Conservation (phyloP, 1,139 yeast species). For the Candida sp. region DNA sequence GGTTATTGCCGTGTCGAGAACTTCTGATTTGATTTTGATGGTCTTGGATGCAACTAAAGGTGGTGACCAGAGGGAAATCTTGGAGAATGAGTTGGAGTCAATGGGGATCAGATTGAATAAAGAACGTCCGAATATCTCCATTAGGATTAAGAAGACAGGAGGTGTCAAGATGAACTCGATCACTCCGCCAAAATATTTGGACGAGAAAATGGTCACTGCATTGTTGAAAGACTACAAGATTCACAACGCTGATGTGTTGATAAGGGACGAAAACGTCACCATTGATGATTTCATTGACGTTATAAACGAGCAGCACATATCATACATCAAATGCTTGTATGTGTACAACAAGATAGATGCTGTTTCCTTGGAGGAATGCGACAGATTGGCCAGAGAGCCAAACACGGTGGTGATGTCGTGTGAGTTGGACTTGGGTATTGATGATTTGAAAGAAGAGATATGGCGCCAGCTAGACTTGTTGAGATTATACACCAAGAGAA, state of each 20-base stretch:
- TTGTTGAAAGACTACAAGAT: constrained; percentile 86
- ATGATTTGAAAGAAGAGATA: constrained; percentile 88
- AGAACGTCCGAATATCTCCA: constrained; percentile 78
- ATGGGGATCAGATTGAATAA: constrained; percentile 93
- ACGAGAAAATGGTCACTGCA: constrained; percentile 79
- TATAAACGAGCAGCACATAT: constrained; percentile 84
- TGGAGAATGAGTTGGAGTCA: constrained; percentile 89
- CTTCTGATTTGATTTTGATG: constrained; percentile 93
- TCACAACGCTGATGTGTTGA: constrained; percentile 91
- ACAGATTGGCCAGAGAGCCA: constrained; percentile 89
- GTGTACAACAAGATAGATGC: constrained; percentile 97
- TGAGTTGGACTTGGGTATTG: constrained; percentile 82
- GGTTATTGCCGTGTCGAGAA: constrained; percentile 94
- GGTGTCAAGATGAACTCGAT: constrained; percentile 87
- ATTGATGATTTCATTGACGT: constrained; percentile 95
- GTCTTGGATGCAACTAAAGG: constrained; percentile 96
- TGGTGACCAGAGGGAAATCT: constrained; percentile 81
- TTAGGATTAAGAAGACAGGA: constrained; percentile 84
- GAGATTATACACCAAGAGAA: constrained; percentile 81
- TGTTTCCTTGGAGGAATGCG: constrained; percentile 93
- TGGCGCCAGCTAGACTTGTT: constrained; percentile 88
- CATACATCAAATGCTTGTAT: constrained; percentile 89
- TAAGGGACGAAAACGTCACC: constrained; percentile 88
- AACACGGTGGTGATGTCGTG: constrained; percentile 95
- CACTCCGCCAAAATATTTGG: constrained; percentile 80